Percentiles rank a stretch among this genome's conserved stretches.
These are phyloP conservation scores for Tylopilus vinaceipallidus DNA, from an alignment of 768 basidiomycete species.

Conservation along the genomic window DNA sequence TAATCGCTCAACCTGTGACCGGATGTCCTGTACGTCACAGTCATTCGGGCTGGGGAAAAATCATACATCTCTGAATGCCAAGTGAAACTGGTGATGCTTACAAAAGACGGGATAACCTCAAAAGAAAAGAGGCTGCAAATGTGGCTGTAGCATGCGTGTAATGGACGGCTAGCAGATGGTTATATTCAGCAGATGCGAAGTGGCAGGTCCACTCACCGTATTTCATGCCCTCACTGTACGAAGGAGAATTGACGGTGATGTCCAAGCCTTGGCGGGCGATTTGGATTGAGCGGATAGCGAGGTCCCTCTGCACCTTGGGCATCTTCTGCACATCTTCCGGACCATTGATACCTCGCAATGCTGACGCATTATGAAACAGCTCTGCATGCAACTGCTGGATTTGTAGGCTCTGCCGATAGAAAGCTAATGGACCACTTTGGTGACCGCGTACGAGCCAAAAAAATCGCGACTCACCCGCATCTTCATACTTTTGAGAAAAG, in stretches of 20 bases:
- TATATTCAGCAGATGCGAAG: conserved; percentile 1
- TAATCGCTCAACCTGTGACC: conserved; percentile 74
- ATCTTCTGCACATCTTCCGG: conserved; percentile 86
- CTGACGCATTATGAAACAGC: conserved; percentile 81
- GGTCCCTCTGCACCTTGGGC: conserved; percentile 70
- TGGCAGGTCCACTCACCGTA: conserved; percentile 55
- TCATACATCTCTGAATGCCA: background rate
- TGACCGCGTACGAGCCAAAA: conserved; percentile 5
- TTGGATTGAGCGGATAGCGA: conserved; percentile 80
- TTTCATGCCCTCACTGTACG: conserved; percentile 90
- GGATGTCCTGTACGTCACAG: conserved; percentile 72
- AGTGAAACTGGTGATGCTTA: conserved; percentile 38
- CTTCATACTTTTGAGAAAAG: conserved; percentile 79
- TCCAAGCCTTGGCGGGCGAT: conserved; percentile 80
- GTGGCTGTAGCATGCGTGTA: conserved; percentile 92
- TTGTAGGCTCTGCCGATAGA: conserved; percentile 85
- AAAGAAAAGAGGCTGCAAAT: conserved; percentile 86
- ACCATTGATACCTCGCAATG: conserved; percentile 77
- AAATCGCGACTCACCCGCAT: conserved; percentile 55
- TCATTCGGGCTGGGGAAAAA: conserved; percentile 64
- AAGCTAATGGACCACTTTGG: conserved; percentile 45
- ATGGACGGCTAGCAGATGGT: conserved; percentile 61
- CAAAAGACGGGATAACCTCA: conserved; percentile 87
- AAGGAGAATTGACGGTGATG: conserved; percentile 78
- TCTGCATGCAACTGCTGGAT: conserved; percentile 88